Evolutionary conservation across 805 yeast species (phyloP).

Genomic region (Yarrowia yakushimensis): DNA sequence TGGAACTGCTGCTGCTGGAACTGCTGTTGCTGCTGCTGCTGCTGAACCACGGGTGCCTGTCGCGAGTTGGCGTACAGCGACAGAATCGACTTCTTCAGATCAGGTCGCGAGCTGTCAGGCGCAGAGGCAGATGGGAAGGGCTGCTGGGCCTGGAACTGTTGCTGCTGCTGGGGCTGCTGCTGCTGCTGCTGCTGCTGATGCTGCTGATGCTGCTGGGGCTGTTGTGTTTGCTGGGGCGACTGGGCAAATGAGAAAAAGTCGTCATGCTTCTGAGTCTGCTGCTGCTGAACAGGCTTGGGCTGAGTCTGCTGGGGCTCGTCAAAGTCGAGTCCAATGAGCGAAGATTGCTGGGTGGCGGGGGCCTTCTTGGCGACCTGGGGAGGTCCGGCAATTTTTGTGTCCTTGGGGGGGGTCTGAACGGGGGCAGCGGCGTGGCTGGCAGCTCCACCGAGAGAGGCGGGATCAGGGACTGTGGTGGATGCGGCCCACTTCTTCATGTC

Average conservation of each 20-base stretch:
- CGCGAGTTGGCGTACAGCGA: constrained; percentile 64
- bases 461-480: constrained; percentile 56
- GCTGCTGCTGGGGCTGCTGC: constrained; percentile 27
- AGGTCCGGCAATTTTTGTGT: constrained; percentile 1
- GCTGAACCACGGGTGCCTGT: constrained; percentile 17
- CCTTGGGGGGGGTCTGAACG: constrained; percentile 10
- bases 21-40: constrained; percentile 22
- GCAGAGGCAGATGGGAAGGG: constrained; percentile 29
- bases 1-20: constrained; percentile 3
- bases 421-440: constrained; percentile 9
- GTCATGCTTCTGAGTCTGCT: constrained; percentile 26
- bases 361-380: constrained; percentile 22
- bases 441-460: constrained; percentile 41
- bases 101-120: constrained; percentile 54
- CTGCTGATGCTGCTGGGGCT: constrained; percentile 29
- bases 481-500: constrained; percentile 84
- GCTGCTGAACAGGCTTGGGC: constrained; percentile 25
- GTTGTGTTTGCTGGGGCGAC: constrained; percentile 28
- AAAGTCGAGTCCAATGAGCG: constrained; percentile 33
- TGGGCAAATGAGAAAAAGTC: constrained; percentile 14
- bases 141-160: constrained; percentile 29
- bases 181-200: constrained; percentile 28
- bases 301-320: constrained; percentile 27
- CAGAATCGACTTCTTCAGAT: constrained; percentile 84
- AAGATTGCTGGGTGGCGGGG: constrained; percentile 25